These are phyloP conservation scores for Laburnicola sp. DNA, from an alignment of 2,329 filamentous ascomycete genomes.

Conservation along the genomic window DNA sequence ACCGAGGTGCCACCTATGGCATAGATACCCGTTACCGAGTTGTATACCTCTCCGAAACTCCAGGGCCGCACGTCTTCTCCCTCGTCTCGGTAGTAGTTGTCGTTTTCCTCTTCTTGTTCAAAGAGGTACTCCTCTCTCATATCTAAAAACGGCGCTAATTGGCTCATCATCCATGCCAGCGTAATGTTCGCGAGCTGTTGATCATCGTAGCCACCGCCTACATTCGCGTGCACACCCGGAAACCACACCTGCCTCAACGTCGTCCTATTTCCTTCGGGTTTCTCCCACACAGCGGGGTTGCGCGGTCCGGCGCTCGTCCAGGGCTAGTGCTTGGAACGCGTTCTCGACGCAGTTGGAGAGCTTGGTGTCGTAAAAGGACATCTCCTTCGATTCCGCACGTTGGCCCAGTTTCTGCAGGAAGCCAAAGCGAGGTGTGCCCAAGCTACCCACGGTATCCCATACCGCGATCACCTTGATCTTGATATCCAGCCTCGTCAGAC, in stretches of 20 bases:
- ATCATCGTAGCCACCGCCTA: conserved; percentile 54
- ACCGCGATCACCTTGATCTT: conserved; percentile 52
- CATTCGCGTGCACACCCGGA: conserved; percentile 57
- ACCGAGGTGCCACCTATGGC: conserved; percentile 50
- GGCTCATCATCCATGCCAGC: conserved; percentile 61
- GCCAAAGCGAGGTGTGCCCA: conserved; percentile 53
- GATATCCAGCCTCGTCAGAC: conserved; percentile 40
- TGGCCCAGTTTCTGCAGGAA: conserved; percentile 43
- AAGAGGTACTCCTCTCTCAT: conserved; percentile 53
- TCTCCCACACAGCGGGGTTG: conserved; percentile 57
- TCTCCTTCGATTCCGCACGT: conserved; percentile 40
- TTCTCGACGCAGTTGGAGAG: conserved; percentile 51
- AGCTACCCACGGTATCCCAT: conserved; percentile 54
- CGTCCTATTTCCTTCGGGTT: conserved; percentile 50
- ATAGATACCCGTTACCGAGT: conserved; percentile 52
- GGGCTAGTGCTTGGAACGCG: conserved; percentile 59
- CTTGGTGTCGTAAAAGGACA: conserved; percentile 55
- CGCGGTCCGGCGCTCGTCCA: conserved; percentile 57
- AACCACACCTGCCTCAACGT: conserved; percentile 60
- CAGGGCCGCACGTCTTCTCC: conserved; percentile 51
- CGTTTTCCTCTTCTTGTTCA: conserved; percentile 52
- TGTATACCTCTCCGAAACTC: conserved; percentile 53
- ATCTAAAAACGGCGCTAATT: conserved; percentile 53
- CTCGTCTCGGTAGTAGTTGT: conserved; percentile 49
- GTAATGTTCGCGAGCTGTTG: conserved; percentile 55